A percentile compares a stretch with the other conserved stretches of the same genome.
Evolutionary conservation across 148 eudicot genomes (phyloP).

Genomic region (Camellia granthamiana): DNA sequence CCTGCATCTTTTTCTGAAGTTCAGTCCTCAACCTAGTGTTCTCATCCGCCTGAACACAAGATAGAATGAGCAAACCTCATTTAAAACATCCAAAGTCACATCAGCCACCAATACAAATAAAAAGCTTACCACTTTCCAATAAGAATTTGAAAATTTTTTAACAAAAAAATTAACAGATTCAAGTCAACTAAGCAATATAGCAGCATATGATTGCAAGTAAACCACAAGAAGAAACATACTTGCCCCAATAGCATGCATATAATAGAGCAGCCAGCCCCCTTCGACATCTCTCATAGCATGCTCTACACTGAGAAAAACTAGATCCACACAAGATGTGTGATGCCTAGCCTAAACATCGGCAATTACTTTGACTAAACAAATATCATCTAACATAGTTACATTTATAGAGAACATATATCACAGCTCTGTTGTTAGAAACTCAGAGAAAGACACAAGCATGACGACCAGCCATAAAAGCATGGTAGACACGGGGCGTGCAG

Average conservation of each 20-base stretch:
- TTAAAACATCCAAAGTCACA: neutral
- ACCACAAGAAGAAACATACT: neutral
- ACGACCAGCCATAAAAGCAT: neutral
- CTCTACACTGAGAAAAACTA: neutral
- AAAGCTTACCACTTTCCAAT: neutral
- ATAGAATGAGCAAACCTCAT: neutral
- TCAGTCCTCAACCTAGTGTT: constrained; percentile 68
- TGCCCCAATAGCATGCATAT: neutral
- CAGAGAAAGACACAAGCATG: neutral
- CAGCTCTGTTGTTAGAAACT: neutral
- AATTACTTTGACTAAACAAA: neutral
- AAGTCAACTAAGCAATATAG: neutral
- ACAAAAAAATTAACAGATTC: neutral
- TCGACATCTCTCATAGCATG: neutral
- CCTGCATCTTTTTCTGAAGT: constrained; percentile 55
- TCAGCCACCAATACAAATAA: neutral
- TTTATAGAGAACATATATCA: neutral
- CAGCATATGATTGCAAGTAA: neutral
- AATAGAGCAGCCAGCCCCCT: neutral
- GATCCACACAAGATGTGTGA: neutral
- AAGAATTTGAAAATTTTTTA: neutral
- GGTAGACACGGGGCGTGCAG: neutral
- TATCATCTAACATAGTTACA: neutral
- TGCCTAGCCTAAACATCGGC: neutral
- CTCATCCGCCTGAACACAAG: constrained; percentile 69